Base-by-base conservation (phyloP, 768 basidiomycete genomes). In the Suillus subluteus region DNA sequence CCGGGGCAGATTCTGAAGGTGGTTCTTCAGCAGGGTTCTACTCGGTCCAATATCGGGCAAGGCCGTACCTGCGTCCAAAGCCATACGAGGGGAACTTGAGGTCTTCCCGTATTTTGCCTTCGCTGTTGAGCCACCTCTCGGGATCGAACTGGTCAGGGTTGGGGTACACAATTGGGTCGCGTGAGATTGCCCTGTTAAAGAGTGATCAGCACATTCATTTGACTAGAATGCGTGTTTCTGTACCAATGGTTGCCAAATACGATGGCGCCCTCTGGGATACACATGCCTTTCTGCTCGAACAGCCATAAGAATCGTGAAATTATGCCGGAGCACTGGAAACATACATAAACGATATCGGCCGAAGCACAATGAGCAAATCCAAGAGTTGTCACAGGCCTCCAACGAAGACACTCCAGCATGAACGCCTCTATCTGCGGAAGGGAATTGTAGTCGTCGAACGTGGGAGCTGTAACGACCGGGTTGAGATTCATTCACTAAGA, bases 281-380 rank as follows among this genome's bases (percentile, higher is more conserved):
- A 75, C 44, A 75, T 75, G 46, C 66, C 73, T n/a, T 75, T 74
- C 73, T 87, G 65, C 5, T 23, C 70, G 43, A 26, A 35, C 26
- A 40, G 58, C 59, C 56, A 35, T 52, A 38, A 41, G 35, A 50
- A 38, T 46, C 23, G 11, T 8, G 9, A 48, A 58, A 40, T 35
- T 11, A 37, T 15, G 7, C 11, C 18, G 15, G 15, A 44, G 6
- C 18, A n/a, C 13, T 3, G 12, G 13, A 18, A 59, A 74, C 76
- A 67, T 65, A 88, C 88, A 81, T 87, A 91, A 26, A 85, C 73
- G 41, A 92, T 84, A 63, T 91, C 89, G 66, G 84, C 83, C 2
- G 85, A 87, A 1, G 90, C 85, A 59, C 84, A 83, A 68, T 92
- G 91, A 4, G 88, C 81, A 67, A 90, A 88, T 0, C 89, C 89